phyloP scores from a whole-genome alignment of 352 stramenopile genomes.

The Phytophthora fragariae region DNA sequence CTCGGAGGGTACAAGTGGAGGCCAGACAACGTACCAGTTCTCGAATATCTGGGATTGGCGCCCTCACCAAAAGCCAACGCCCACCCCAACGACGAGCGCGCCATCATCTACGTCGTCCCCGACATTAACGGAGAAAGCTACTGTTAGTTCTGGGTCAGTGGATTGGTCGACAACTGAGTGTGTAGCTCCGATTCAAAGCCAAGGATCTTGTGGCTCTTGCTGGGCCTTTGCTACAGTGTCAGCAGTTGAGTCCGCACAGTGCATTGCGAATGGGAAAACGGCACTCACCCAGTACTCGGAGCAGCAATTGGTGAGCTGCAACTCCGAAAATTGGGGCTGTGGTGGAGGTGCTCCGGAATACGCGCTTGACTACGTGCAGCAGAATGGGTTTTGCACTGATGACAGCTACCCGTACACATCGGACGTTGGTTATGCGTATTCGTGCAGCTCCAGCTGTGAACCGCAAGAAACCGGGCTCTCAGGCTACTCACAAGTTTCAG shows the following conservation, averaged over 20 bases:
- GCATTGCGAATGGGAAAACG: constrained; percentile 72
- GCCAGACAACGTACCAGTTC: constrained; percentile 32
- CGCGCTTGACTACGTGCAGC: constrained; percentile 93
- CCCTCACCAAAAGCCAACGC: constrained; percentile 15
- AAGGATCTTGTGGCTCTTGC: constrained; percentile 96
- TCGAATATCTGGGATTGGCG: constrained; percentile 35
- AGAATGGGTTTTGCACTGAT: constrained; percentile 79
- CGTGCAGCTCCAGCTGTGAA: constrained; percentile 40
- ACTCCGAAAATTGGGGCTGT: constrained; percentile 90
- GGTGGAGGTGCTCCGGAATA: constrained; percentile 91
- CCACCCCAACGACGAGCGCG: constrained; percentile 17
- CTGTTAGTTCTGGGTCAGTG: constrained; percentile 33
- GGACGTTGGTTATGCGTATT: constrained; percentile 24
- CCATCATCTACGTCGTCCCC: constrained; percentile 15
- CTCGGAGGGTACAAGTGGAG: constrained; percentile 10
- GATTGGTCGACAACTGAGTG: constrained; percentile 59
- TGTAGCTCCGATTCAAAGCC: constrained; percentile 91
- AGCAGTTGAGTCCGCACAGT: constrained; percentile 92
- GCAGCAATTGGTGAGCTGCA: constrained; percentile 94
- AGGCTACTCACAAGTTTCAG: constrained; percentile 71
- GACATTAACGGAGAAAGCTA: constrained; percentile 10
- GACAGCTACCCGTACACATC: constrained; percentile 49
- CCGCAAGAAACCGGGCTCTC: constrained; percentile 44
- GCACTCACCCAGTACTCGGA: constrained; percentile 91
- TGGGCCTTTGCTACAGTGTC: constrained; percentile 97